phyloP scores from a whole-genome alignment of 2,329 filamentous ascomycete genomes.

The Rhytidhysteron rufulum region DNA sequence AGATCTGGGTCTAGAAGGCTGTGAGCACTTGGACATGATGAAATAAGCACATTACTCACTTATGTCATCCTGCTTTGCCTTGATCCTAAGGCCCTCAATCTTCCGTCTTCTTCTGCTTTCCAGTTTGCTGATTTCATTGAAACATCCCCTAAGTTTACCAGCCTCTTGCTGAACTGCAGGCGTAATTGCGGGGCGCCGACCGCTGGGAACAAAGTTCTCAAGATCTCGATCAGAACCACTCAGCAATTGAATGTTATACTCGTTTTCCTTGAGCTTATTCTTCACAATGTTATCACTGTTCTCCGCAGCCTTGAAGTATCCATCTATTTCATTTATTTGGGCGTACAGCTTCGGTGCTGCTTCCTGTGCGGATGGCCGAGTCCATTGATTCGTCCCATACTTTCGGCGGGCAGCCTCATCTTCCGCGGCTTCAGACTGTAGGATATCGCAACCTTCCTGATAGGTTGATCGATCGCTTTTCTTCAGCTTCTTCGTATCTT shows the following conservation, averaged over 20 bases:
- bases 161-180: constrained; percentile 77
- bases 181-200: constrained; percentile 72
- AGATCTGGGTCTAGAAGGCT: constrained; percentile 62
- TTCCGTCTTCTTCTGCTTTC: constrained; percentile 78
- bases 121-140: constrained; percentile 81
- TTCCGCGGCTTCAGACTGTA: constrained; percentile 78
- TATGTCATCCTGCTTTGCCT: constrained; percentile 82
- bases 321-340: constrained; percentile 74
- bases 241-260: constrained; percentile 70
- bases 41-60: constrained; percentile 43
- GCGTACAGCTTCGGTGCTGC: constrained; percentile 72
- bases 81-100: constrained; percentile 73
- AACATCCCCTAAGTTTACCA: constrained; percentile 68
- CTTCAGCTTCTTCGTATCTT: constrained; percentile 88
- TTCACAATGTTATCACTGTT: constrained; percentile 68
- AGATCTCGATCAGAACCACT: constrained; percentile 76
- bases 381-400: constrained; percentile 86
- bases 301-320: constrained; percentile 73
- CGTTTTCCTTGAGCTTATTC: constrained; percentile 72
- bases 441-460: constrained; percentile 73
- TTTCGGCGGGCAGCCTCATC: constrained; percentile 71
- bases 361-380: constrained; percentile 62
- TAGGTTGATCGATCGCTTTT: constrained; percentile 73
- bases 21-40: constrained; percentile 18
- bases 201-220: constrained; percentile 86